Conservation (phyloP, 2,329 filamentous ascomycete genomes). For the Elsinoe perseae region DNA sequence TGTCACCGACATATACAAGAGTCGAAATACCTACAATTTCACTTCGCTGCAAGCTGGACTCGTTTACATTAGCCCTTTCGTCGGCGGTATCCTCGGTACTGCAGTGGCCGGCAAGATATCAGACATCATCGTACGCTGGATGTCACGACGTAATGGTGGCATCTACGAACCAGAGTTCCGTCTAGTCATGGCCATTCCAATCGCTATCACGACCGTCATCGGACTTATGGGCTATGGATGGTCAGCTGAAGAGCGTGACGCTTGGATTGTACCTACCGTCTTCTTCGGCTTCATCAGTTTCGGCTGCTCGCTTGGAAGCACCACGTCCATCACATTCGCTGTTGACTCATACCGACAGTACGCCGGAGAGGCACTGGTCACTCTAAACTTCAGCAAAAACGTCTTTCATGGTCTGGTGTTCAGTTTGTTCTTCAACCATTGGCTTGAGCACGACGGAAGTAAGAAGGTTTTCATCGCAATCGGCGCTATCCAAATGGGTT, state of each 20-base stretch:
- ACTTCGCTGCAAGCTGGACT: constrained; percentile 71
- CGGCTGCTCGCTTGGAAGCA: constrained; percentile 81
- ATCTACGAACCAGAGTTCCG: constrained; percentile 93
- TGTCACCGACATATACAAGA: constrained; percentile 70
- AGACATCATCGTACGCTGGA: constrained; percentile 72
- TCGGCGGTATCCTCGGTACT: constrained; percentile 84
- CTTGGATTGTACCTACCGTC: constrained; percentile 85
- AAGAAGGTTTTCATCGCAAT: constrained; percentile 74
- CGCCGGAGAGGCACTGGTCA: constrained; percentile 87
- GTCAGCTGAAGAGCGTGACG: constrained; percentile 66
- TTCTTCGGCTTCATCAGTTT: constrained; percentile 93
- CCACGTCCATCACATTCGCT: constrained; percentile 86
- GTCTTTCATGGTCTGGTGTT: constrained; percentile 86
- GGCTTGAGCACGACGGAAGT: constrained; percentile 68
- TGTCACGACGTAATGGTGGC: constrained; percentile 81
- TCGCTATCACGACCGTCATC: constrained; percentile 67
- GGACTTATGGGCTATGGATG: constrained; percentile 97
- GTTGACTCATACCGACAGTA: constrained; percentile 92
- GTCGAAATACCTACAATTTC: constrained; percentile 67
- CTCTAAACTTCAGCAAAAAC: constrained; percentile 91
- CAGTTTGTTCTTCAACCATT: constrained; percentile 76
- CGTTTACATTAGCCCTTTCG: constrained; percentile 81
- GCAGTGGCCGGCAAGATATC: constrained; percentile 83
- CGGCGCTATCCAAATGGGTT: constrained; percentile 74
- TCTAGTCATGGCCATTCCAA: constrained; percentile 76